Percentiles rank a stretch among this genome's conserved stretches.
phyloP scores from a whole-genome alignment of 108 stramenopile species.

The Chaetoceros muelleri region DNA sequence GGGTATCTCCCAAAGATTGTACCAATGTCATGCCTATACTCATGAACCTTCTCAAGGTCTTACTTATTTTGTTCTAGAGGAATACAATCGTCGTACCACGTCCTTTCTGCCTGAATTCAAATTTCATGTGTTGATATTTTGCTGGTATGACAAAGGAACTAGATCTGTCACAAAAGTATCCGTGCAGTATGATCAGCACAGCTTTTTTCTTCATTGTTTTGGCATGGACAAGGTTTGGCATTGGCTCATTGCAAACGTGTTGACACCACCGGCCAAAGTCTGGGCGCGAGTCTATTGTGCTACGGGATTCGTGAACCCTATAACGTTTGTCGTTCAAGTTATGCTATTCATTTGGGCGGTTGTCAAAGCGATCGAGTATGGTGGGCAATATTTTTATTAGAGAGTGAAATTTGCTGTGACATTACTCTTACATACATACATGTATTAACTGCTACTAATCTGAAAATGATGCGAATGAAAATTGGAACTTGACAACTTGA shows the following conservation, averaged over 20 bases:
- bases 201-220: constrained; percentile 30
- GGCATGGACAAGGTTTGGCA: constrained; percentile 20
- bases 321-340: constrained; percentile 25
- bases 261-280: constrained; percentile 17
- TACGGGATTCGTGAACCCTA: constrained; percentile 22
- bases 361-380: background rate
- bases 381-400: background rate
- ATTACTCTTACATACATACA: background rate
- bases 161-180: constrained; percentile 25
- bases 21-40: constrained; percentile 25
- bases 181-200: constrained; percentile 30
- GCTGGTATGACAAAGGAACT: constrained; percentile 17
- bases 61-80: constrained; percentile 31
- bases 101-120: constrained; percentile 23
- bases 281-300: constrained; percentile 17
- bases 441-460: too few species aligned
- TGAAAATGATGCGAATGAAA: too few species aligned
- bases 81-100: constrained; percentile 17
- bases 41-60: constrained; percentile 23
- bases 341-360: constrained; percentile 4
- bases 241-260: constrained; percentile 17
- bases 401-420: background rate
- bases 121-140: constrained; percentile 24
- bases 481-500: too few species aligned
- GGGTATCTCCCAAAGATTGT: constrained; percentile 28